phyloP scores from a whole-genome alignment of 495 filamentous ascomycete genomes.

The Stereocaulon alpinum region DNA sequence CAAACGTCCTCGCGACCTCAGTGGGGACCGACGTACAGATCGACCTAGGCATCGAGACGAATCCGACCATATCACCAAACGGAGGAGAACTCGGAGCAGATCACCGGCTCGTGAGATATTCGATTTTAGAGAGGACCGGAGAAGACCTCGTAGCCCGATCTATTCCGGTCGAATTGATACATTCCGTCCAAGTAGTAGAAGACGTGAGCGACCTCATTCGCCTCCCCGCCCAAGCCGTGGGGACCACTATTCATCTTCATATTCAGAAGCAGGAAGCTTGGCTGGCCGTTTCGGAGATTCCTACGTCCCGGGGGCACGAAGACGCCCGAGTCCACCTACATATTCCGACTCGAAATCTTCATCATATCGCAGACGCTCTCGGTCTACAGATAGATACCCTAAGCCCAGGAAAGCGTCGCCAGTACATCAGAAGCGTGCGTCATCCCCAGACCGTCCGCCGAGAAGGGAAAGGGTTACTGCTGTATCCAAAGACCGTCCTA shows the following conservation, averaged over 20 bases:
- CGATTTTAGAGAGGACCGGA: slow-evolving; percentile 13
- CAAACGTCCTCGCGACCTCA: slow-evolving; percentile 8
- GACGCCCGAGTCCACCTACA: slow-evolving; percentile 16
- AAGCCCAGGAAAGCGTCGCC: slow-evolving; percentile 10
- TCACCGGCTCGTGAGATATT: slow-evolving; percentile 27
- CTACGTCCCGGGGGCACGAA: slow-evolving; percentile 19
- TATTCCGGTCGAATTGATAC: slow-evolving; percentile 14
- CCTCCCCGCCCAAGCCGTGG: slow-evolving; percentile 12
- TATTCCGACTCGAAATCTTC: not conserved
- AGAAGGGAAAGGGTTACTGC: slow-evolving; percentile 2
- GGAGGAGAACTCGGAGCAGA: slow-evolving; percentile 39
- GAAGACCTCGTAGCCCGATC: slow-evolving; percentile 18
- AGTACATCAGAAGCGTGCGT: slow-evolving; percentile 10
- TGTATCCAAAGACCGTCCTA: slow-evolving; percentile 1
- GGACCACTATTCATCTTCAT: slow-evolving; percentile 13
- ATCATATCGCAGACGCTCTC: slow-evolving; percentile 12
- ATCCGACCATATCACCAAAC: slow-evolving; percentile 26
- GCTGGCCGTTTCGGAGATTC: slow-evolving; percentile 16
- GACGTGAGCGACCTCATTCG: slow-evolving; percentile 13
- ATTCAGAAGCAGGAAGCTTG: slow-evolving; percentile 1
- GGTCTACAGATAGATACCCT: slow-evolving; percentile 11
- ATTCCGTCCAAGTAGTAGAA: slow-evolving; percentile 11
- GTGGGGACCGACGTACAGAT: slow-evolving; percentile 7
- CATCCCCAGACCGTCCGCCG: slow-evolving; percentile 2
- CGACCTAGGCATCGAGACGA: not conserved